A percentile compares a stretch with the other conserved stretches of the same genome.
Evolutionary conservation across 805 yeast species (phyloP).

Genomic region (Hanseniaspora singularis): DNA sequence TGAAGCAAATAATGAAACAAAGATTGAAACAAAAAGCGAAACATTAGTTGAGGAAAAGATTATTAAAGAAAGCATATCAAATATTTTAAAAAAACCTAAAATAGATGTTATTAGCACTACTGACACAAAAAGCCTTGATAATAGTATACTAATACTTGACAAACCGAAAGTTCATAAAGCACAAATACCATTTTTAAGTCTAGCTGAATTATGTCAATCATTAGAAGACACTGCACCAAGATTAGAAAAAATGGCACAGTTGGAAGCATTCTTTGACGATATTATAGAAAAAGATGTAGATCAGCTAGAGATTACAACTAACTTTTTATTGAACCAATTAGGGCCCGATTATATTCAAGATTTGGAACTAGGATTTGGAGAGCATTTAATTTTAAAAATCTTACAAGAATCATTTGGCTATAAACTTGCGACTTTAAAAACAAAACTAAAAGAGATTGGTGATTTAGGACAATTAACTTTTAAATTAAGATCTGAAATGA

Average conservation of each 20-base stretch:
- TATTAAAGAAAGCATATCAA: background rate
- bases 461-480: slow-evolving; percentile 86
- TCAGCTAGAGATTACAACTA: slow-evolving; percentile 58
- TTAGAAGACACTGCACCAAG: slow-evolving; percentile 75
- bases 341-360: slow-evolving; percentile 93
- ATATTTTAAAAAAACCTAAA: background rate
- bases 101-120: background rate
- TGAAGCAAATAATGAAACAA: background rate
- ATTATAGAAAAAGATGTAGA: slow-evolving; percentile 45
- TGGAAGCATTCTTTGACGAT: slow-evolving; percentile 59
- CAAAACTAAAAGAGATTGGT: slow-evolving; percentile 67
- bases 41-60: background rate
- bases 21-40: background rate
- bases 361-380: slow-evolving; percentile 86
- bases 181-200: slow-evolving; percentile 28
- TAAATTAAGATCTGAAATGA: slow-evolving; percentile 69
- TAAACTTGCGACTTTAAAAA: slow-evolving; percentile 53
- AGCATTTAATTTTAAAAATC: slow-evolving; percentile 75
- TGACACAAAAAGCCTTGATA: background rate
- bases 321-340: slow-evolving; percentile 71
- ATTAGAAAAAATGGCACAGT: slow-evolving; percentile 62
- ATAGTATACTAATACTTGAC: background rate
- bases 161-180: background rate
- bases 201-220: slow-evolving; percentile 56
- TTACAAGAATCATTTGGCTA: slow-evolving; percentile 85